Conservation (phyloP, 441 rosid genomes). For the Euphorbia corollata region DNA sequence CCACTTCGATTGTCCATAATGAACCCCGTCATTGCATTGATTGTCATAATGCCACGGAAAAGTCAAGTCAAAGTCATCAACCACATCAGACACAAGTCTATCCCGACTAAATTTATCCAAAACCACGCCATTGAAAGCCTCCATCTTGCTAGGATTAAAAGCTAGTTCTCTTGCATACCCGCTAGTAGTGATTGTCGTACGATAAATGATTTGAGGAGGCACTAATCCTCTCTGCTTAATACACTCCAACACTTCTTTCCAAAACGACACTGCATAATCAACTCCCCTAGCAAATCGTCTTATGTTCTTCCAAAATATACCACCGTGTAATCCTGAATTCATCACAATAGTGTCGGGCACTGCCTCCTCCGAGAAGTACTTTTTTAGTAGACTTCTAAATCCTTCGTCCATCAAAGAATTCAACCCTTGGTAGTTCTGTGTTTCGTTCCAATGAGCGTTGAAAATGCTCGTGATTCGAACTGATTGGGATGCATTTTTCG, state of each 20-base stretch:
- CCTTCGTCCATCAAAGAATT: conserved; percentile 61
- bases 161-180: conserved; percentile 71
- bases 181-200: conserved; percentile 78
- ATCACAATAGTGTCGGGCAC: conserved; percentile 74
- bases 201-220: conserved; percentile 54
- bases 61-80: conserved; percentile 86
- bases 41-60: conserved; percentile 93
- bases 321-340: conserved; percentile 92
- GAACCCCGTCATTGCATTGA: conserved; percentile 86
- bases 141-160: conserved; percentile 91
- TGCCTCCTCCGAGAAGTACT: conserved; percentile 52
- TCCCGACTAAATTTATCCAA: conserved; percentile 61
- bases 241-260: conserved; percentile 59
- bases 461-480: conserved; percentile 91
- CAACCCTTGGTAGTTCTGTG: conserved; percentile 73
- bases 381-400: conserved; percentile 56
- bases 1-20: conserved; percentile 90
- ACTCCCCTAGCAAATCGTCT: conserved; percentile 58
- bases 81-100: conserved; percentile 54
- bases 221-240: conserved; percentile 50
- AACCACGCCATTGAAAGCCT: conserved; percentile 61
- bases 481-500: conserved; percentile 48
- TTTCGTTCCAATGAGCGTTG: conserved; percentile 88
- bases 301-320: conserved; percentile 51
- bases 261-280: conserved; percentile 57